Evolutionary conservation across 352 stramenopile species (phyloP).

Genomic region (Phytophthora ohioensis): DNA sequence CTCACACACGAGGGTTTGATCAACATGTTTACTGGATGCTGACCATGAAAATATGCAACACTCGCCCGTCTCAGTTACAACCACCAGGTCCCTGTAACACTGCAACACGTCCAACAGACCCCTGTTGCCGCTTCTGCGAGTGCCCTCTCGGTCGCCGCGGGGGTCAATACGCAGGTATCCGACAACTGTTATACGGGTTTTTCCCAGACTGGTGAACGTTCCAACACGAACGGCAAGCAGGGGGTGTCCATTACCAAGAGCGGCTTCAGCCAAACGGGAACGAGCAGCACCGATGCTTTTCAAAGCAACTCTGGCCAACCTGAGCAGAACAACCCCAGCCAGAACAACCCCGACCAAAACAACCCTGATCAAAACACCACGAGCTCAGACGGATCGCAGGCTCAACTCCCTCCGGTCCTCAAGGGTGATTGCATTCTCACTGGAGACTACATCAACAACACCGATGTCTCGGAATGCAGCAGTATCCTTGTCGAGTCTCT

Average conservation of each 20-base stretch:
- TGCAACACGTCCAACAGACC: background rate
- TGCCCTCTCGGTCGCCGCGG: conserved; percentile 8
- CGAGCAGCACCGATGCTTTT: background rate
- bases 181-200: conserved; percentile 20
- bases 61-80: too few relatives aligned
- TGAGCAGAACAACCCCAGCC: conserved; percentile 5
- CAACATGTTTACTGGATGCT: too few relatives aligned
- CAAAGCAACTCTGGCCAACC: conserved; percentile 7
- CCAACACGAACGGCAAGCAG: conserved; percentile 12
- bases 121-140: background rate
- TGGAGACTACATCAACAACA: conserved; percentile 39
- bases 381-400: conserved; percentile 15
- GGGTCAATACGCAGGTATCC: background rate
- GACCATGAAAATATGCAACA: too few relatives aligned
- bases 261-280: background rate
- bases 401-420: conserved; percentile 9
- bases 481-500: conserved; percentile 35
- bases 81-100: background rate
- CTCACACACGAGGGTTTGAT: too few relatives aligned
- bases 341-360: too few relatives aligned
- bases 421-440: conserved; percentile 36
- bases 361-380: conserved; percentile 18
- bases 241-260: conserved; percentile 6
- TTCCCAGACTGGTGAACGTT: background rate
- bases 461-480: conserved; percentile 26